These are phyloP conservation scores for Aegilops bicornis DNA, from an alignment of 176 grass and related monocot genomes.

Conservation along the genomic window DNA sequence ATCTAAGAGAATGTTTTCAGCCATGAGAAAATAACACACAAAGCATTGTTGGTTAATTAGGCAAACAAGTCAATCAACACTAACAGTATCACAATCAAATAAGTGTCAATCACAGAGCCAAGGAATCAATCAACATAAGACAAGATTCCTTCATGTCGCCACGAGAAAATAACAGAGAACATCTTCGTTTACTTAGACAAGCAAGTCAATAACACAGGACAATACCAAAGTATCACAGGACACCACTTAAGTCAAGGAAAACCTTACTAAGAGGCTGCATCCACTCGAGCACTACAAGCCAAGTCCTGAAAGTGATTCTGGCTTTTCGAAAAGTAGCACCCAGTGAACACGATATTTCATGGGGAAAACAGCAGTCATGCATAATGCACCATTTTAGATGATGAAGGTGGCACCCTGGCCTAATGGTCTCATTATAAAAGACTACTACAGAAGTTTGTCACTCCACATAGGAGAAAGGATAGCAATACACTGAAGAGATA, in stretches of 20 bases:
- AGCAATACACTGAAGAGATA: neutral
- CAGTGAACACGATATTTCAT: neutral
- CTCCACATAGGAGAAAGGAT: slow-evolving; percentile 8
- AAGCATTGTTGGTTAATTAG: neutral
- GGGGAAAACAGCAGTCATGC: neutral
- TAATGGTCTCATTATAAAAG: neutral
- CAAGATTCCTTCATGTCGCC: neutral
- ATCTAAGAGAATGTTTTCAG: neutral
- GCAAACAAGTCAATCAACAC: neutral
- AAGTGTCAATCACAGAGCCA: neutral
- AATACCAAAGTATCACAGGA: neutral
- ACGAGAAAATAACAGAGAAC: slow-evolving; percentile 23
- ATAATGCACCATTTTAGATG: neutral
- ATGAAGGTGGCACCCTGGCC: neutral
- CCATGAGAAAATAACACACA: slow-evolving; percentile 15
- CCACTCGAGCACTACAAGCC: neutral
- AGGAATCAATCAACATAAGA: slow-evolving; percentile 18
- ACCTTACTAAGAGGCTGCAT: neutral
- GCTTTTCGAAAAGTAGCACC: neutral
- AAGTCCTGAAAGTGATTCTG: neutral
- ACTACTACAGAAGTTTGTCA: neutral
- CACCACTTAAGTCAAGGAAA: neutral
- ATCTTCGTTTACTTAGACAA: neutral
- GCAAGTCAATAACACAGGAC: neutral
- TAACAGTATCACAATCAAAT: neutral